These are phyloP conservation scores for Luzula sylvatica DNA, from an alignment of 176 grass and related monocot species.

Conservation along the genomic window DNA sequence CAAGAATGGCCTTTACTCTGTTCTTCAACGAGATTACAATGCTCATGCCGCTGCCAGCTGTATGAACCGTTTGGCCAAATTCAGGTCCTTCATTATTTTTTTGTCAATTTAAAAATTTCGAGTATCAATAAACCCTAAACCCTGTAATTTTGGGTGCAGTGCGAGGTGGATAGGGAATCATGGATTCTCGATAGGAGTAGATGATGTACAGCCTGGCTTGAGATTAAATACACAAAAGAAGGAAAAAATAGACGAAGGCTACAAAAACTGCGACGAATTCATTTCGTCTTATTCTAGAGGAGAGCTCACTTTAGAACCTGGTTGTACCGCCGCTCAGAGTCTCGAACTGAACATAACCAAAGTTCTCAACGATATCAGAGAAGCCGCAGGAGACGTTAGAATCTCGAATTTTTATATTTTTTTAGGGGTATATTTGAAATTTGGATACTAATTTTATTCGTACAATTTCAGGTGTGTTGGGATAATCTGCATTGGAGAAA, in stretches of 20 bases:
- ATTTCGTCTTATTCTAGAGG: constrained; percentile 63
- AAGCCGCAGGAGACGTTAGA: constrained; percentile 55
- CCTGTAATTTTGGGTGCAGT: constrained; percentile 40
- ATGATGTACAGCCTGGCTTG: constrained; percentile 83
- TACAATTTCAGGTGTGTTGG: constrained; percentile 82
- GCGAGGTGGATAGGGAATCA: constrained; percentile 98
- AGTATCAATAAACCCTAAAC: neutral
- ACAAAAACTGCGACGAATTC: constrained; percentile 60
- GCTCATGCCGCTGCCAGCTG: constrained; percentile 97
- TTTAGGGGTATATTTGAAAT: constrained; percentile 2
- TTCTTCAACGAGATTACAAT: constrained; percentile 98
- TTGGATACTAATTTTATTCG: too few species aligned
- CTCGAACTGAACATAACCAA: constrained; percentile 58
- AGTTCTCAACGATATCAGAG: constrained; percentile 73
- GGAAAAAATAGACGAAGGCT: constrained; percentile 53
- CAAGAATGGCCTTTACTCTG: constrained; percentile 73
- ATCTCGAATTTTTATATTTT: constrained; percentile 8
- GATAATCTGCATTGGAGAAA: constrained; percentile 80
- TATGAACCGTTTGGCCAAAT: constrained; percentile 97
- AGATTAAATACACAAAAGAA: constrained; percentile 57
- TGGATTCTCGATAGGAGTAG: constrained; percentile 94
- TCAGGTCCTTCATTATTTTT: constrained; percentile 46
- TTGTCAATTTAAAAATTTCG: constrained; percentile 15
- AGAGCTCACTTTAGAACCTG: constrained; percentile 46
- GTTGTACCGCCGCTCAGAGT: constrained; percentile 58